Evolutionary conservation across 1,284 basidiomycete species (phyloP).

Genomic region (Tylopilus orsonianus): DNA sequence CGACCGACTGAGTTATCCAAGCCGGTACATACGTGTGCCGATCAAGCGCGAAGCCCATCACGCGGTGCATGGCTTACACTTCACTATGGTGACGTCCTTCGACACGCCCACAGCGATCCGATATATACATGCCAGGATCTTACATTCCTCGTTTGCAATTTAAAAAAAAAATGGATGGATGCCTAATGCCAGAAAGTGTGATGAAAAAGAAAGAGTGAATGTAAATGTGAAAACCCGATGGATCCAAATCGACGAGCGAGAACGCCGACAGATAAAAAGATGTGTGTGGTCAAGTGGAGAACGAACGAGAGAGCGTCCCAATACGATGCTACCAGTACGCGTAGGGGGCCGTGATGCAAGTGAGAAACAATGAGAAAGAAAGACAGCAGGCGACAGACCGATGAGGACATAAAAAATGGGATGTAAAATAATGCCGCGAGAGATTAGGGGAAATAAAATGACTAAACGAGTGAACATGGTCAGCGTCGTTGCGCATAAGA

Average conservation of each 20-base stretch:
- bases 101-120: no score
- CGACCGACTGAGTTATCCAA: no score
- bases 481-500: not conserved
- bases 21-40: no score
- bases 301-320: conserved; percentile 6
- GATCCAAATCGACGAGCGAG: not conserved
- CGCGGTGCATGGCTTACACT: no score
- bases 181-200: not conserved
- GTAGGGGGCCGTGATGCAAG: conserved; percentile 1
- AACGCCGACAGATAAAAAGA: not conserved
- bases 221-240: no score
- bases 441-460: conserved; percentile 9
- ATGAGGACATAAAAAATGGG: conserved; percentile 3
- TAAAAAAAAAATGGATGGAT: no score
- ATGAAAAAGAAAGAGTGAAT: not conserved
- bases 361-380: not conserved
- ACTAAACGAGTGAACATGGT: conserved; percentile 9
- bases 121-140: no score
- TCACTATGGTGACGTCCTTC: no score
- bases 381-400: not conserved
- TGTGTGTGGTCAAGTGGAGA: conserved; percentile 1
- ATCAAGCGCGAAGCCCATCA: no score
- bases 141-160: no score
- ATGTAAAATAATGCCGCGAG: conserved; percentile 6
- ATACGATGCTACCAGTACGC: conserved; percentile 13